Base-by-base conservation (phyloP, 108 stramenopile species). In the Cyclotella kingstonii region DNA sequence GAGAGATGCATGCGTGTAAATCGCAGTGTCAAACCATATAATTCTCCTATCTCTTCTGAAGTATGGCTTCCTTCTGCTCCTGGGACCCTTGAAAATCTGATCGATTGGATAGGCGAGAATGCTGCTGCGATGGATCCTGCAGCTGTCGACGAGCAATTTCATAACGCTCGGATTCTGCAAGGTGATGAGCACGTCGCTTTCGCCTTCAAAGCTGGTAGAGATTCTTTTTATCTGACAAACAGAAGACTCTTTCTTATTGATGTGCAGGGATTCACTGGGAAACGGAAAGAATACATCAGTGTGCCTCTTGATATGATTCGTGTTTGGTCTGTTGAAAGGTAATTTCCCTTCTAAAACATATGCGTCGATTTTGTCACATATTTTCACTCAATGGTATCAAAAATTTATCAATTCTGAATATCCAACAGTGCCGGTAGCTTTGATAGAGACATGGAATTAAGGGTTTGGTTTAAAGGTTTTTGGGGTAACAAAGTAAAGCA, bases 121-220 rank as follows among this genome's bases (percentile, higher is more conserved):
- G 77, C 82, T 43, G 29, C 54, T 5, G 80, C 80, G 2, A 70
- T 87, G 21, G 84, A 87, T 58, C 50, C 77, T 19, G 47, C 45
- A 3, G 79, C 45, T 14, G 39, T 81, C 17, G 61, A 84, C 41
- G 29, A n/a, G 8, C 66, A 70, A 22, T 78, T 87, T 21, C 86
- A 81, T 33, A 51, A 76, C 38, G 49, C 42, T 41, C 60, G 63
- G 15, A 58, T 87, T n/a, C 74, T 87, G 2, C 74, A 84, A 46
- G 60, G 63, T 8, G 77, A 83, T 50, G 86, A 87, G 70, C 62
- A 57, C 2, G 76, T 84, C 10, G 73, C 78, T 5, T 78, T 84
- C 70, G 81, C 80, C 1, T 87, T 84, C 80, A 83, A 83, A 57
- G 63, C 80, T 40, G 86, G 84, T 18, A 77, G 84, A 15, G 86